Base-by-base conservation (phyloP, 805 yeast species). In the Starmerella vaccinii region DNA sequence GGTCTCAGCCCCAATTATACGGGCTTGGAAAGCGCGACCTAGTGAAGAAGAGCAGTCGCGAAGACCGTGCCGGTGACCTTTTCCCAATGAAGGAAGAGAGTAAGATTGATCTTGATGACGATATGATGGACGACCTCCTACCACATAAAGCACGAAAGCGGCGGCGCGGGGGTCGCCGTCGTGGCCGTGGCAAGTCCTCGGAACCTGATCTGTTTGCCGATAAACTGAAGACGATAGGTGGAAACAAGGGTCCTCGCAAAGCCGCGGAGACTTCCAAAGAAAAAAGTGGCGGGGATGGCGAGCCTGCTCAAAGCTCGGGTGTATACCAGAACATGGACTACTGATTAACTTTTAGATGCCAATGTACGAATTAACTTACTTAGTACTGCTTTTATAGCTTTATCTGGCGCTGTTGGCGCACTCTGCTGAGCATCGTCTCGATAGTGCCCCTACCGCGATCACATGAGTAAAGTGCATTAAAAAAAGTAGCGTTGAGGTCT, bases 121-220 rank as follows among this genome's bases (percentile, higher is more conserved):
- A 49, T 32, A 51, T 47, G 34, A 15, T 46, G 50, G 70, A 64
- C 27, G 76, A 71, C 55, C 62, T 68, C 53, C 66, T 67, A 55
- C 70, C 71, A n/a, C 57, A 61, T 39, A 63, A 60, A 49, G 57
- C 32, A 27, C 22, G 49, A 5, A 26, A 40, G 9, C 39, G 53
- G 29, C 41, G 47, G 12, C 34, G 49, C 13, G 43, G 51, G 1
- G 47, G 47, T 7, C 32, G 49, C 10, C 39, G 50, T 5, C 47
- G 55, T 18, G 40, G 50, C 13, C 51, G 58, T 13, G 37, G 56
- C 13, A 43, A 47, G n/a, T 47, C 50, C 35, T 34, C 38, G 33
- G 37, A 49, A 44, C 59, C 60, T 7, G 62, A 58, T 24, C 37
- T 59, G 33, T 57, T 57, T 45, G 61, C 51, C 5, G 45, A 45